Evolutionary conservation across 805 yeast species (phyloP).

Genomic region (Myxozyma kluyveri): DNA sequence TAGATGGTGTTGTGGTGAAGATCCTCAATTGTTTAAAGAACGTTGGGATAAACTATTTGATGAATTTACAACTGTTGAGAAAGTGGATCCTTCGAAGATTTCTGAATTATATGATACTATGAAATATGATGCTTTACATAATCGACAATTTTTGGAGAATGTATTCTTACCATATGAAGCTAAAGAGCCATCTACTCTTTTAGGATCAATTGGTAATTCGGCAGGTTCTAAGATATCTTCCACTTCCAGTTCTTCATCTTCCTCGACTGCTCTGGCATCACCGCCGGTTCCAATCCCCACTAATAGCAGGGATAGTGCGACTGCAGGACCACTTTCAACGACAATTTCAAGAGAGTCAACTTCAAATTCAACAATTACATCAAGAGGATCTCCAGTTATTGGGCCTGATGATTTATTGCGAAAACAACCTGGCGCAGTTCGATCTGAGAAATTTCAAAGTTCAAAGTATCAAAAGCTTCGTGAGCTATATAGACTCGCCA

Average conservation of each 20-base stretch:
- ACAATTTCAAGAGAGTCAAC: neutral
- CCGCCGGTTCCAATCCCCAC: too few species aligned
- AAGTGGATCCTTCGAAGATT: slow-evolving; percentile 95
- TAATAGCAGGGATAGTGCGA: too few species aligned
- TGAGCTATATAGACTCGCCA: slow-evolving; percentile 84
- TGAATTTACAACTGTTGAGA: slow-evolving; percentile 88
- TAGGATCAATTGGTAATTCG: neutral
- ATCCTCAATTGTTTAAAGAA: slow-evolving; percentile 82
- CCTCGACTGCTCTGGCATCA: neutral
- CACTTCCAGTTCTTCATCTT: neutral
- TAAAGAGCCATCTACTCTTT: too few species aligned
- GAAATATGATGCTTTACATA: slow-evolving; percentile 97
- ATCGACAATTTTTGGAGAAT: slow-evolving; percentile 79
- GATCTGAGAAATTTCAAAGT: slow-evolving; percentile 18
- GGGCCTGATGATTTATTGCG: slow-evolving; percentile 50
- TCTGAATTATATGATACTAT: slow-evolving; percentile 96
- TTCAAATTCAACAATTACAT: too few species aligned
- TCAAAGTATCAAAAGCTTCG: slow-evolving; percentile 49
- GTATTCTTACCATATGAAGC: slow-evolving; percentile 66
- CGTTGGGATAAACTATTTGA: slow-evolving; percentile 96
- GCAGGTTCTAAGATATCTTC: too few species aligned
- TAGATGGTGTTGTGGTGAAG: slow-evolving; percentile 97
- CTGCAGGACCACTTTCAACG: neutral
- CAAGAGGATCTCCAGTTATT: slow-evolving; percentile 39
- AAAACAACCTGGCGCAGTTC: slow-evolving; percentile 43